These are phyloP conservation scores for Westerdykella ornata DNA, from an alignment of 2,329 filamentous ascomycete genomes.

Conservation along the genomic window DNA sequence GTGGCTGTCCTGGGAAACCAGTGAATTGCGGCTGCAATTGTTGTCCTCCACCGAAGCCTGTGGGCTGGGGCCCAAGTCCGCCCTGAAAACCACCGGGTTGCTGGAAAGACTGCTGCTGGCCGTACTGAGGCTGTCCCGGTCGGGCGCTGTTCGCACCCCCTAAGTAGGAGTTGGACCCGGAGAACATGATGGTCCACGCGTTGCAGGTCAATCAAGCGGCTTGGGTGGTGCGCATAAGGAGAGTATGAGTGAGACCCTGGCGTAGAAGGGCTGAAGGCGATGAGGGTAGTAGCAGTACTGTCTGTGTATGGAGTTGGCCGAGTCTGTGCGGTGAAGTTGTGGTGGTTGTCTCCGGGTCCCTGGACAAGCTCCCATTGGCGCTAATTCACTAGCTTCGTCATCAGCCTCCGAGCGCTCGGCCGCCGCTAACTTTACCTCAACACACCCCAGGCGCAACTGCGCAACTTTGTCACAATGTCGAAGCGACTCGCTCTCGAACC, in stretches of 20 bases:
- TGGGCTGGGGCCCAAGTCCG: constrained; percentile 44
- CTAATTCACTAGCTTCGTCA: too few relatives aligned
- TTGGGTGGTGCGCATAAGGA: too few relatives aligned
- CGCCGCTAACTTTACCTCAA: too few relatives aligned
- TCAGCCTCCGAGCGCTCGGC: too few relatives aligned
- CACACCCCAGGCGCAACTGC: background rate
- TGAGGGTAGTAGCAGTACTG: too few relatives aligned
- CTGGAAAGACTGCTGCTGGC: constrained; percentile 46
- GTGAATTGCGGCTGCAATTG: constrained; percentile 43
- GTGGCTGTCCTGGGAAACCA: constrained; percentile 42
- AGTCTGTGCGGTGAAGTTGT: too few relatives aligned
- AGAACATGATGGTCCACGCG: constrained; percentile 62
- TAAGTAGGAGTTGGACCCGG: constrained; percentile 77
- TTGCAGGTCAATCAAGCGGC: too few relatives aligned
- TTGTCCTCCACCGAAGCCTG: constrained; percentile 48
- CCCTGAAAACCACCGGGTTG: constrained; percentile 51
- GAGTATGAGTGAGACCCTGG: too few relatives aligned
- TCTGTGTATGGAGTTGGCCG: too few relatives aligned
- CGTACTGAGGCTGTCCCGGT: constrained; percentile 51
- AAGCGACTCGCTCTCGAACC: constrained; percentile 44
- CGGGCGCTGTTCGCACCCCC: constrained; percentile 71
- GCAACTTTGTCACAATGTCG: constrained; percentile 31
- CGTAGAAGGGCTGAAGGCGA: too few relatives aligned
- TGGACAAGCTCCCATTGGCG: too few relatives aligned
- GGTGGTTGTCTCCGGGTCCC: too few relatives aligned